Conservation (phyloP, 768 basidiomycete genomes). For the Pleurotus tuoliensis region DNA sequence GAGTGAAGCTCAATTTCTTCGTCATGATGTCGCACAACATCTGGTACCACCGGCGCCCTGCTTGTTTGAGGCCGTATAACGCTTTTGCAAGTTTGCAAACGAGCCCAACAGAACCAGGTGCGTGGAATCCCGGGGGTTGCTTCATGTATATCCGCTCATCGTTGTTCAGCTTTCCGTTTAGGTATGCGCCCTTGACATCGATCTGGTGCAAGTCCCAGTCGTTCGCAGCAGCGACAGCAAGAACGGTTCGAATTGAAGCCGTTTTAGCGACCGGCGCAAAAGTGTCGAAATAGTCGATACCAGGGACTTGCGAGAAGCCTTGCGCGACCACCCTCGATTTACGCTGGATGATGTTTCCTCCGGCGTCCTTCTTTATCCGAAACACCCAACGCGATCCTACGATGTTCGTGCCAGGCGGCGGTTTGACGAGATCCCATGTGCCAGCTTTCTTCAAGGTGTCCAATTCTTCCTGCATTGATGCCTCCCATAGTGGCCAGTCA, state of each 20-base stretch:
- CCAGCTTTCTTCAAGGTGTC: slow-evolving; percentile 14
- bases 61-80: slow-evolving; percentile 15
- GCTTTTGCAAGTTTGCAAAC: slow-evolving; percentile 9
- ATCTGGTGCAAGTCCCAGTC: slow-evolving; percentile 32
- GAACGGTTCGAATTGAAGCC: slow-evolving; percentile 19
- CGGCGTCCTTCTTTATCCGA: slow-evolving; percentile 26
- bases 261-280: slow-evolving; percentile 25
- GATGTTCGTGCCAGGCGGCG: slow-evolving; percentile 18
- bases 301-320: slow-evolving; percentile 36
- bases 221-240: slow-evolving; percentile 28
- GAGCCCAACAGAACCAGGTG: background rate
- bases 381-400: slow-evolving; percentile 33
- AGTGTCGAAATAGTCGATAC: slow-evolving; percentile 34
- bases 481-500: slow-evolving; percentile 24
- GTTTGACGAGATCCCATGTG: slow-evolving; percentile 25
- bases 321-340: slow-evolving; percentile 36
- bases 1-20: slow-evolving; percentile 9
- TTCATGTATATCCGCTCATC: slow-evolving; percentile 38
- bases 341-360: slow-evolving; percentile 24
- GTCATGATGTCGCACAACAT: slow-evolving; percentile 6
- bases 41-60: slow-evolving; percentile 12
- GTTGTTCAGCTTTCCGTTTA: slow-evolving; percentile 30
- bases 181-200: slow-evolving; percentile 36
- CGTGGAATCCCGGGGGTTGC: slow-evolving; percentile 26
- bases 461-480: slow-evolving; percentile 24